Percentiles rank a stretch among this genome's conserved stretches.
Evolutionary conservation across 768 basidiomycete genomes (phyloP).

Genomic region (Mycena albidolilacea): DNA sequence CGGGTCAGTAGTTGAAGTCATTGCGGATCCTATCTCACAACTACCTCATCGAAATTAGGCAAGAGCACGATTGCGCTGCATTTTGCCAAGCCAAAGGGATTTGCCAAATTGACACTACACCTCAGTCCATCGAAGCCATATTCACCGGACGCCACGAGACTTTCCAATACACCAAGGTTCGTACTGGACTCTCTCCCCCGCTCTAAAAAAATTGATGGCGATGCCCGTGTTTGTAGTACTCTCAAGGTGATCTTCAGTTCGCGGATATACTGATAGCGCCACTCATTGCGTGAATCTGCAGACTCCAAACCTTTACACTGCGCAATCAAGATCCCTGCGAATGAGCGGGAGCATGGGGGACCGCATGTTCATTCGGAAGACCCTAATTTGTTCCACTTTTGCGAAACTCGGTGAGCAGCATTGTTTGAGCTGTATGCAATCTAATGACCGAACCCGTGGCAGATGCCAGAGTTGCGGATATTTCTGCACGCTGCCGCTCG

Average conservation of each 20-base stretch:
- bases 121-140: slow-evolving; percentile 72
- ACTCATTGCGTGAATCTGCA: slow-evolving; percentile 40
- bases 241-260: slow-evolving; percentile 57
- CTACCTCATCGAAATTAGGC: slow-evolving; percentile 48
- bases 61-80: slow-evolving; percentile 63
- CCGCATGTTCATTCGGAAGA: slow-evolving; percentile 63
- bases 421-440: not conserved
- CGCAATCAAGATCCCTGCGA: slow-evolving; percentile 59
- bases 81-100: slow-evolving; percentile 63
- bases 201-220: not conserved
- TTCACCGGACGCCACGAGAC: slow-evolving; percentile 72
- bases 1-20: slow-evolving; percentile 57
- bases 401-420: slow-evolving; percentile 56
- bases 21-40: no score
- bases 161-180: slow-evolving; percentile 75
- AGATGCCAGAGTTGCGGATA: slow-evolving; percentile 68
- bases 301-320: slow-evolving; percentile 68
- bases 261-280: not conserved
- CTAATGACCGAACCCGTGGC: not conserved
- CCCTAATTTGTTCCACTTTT: slow-evolving; percentile 65
- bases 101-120: slow-evolving; percentile 72
- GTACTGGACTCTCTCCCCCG: not conserved
- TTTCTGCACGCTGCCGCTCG: slow-evolving; percentile 68
- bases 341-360: slow-evolving; percentile 58
- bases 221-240: slow-evolving; percentile 54